These are phyloP conservation scores for Cercospora zeae-maydis DNA, from an alignment of 2,329 filamentous ascomycete genomes.

Conservation along the genomic window DNA sequence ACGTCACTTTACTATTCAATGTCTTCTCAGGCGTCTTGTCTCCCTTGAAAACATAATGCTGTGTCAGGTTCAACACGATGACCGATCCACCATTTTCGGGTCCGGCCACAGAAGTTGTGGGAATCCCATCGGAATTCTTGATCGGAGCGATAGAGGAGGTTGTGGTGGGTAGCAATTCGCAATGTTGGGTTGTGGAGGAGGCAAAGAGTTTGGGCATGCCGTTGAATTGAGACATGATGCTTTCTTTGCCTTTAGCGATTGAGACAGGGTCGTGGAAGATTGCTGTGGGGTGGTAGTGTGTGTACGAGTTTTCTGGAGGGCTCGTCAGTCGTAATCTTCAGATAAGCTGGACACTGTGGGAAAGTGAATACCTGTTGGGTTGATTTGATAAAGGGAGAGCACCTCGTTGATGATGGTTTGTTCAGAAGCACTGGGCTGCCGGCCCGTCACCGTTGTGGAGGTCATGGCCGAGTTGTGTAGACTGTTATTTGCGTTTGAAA, in stretches of 20 bases:
- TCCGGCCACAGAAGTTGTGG: background rate
- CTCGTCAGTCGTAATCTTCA: background rate
- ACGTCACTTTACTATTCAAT: slow-evolving; percentile 28
- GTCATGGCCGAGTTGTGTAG: background rate
- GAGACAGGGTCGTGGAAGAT: slow-evolving; percentile 32
- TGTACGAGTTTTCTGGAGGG: slow-evolving; percentile 22
- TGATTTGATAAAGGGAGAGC: slow-evolving; percentile 27
- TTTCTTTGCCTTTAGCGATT: slow-evolving; percentile 28
- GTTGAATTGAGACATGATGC: slow-evolving; percentile 31
- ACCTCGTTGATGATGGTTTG: slow-evolving; percentile 28
- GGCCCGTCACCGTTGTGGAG: slow-evolving; percentile 11
- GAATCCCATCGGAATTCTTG: background rate
- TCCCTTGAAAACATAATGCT: slow-evolving; percentile 33
- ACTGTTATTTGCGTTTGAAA: background rate
- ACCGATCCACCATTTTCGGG: slow-evolving; percentile 11
- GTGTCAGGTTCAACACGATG: slow-evolving; percentile 28
- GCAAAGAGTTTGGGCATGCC: slow-evolving; percentile 33
- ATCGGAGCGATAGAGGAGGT: background rate
- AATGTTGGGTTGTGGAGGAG: slow-evolving; percentile 24
- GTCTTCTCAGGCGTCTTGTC: slow-evolving; percentile 30
- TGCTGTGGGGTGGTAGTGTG: slow-evolving; percentile 27
- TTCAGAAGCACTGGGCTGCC: slow-evolving; percentile 21
- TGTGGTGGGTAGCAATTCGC: slow-evolving; percentile 20
- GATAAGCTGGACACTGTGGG: background rate
- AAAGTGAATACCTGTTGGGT: slow-evolving; percentile 16